Conservation (phyloP, 805 yeast genomes). For the Candida nemodendra region DNA sequence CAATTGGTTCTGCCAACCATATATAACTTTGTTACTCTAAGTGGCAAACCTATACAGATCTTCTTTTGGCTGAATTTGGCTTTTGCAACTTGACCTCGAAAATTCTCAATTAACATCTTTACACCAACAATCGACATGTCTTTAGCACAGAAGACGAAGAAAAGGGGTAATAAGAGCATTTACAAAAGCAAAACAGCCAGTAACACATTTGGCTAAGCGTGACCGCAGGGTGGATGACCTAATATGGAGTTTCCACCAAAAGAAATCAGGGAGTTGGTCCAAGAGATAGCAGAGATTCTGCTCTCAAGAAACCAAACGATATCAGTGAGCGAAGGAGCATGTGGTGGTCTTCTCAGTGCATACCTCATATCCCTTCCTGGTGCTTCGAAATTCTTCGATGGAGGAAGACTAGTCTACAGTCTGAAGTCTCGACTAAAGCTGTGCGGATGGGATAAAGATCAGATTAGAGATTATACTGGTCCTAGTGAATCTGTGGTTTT, state of each 20-base stretch:
- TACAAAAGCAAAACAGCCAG: too few relatives aligned
- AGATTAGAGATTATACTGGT: slow-evolving; percentile 72
- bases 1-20: too few relatives aligned
- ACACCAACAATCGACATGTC: too few relatives aligned
- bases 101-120: too few relatives aligned
- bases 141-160: too few relatives aligned
- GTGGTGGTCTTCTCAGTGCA: slow-evolving; percentile 84
- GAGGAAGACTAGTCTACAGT: slow-evolving; percentile 80
- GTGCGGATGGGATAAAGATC: slow-evolving; percentile 75
- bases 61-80: too few relatives aligned
- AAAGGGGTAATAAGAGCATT: too few relatives aligned
- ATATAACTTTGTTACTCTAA: too few relatives aligned
- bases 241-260: slow-evolving; percentile 63
- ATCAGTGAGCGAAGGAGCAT: slow-evolving; percentile 84
- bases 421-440: slow-evolving; percentile 69
- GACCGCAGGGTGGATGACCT: too few relatives aligned
- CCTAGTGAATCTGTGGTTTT: slow-evolving; percentile 75
- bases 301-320: slow-evolving; percentile 57
- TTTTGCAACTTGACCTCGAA: too few relatives aligned
- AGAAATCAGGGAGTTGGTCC: slow-evolving; percentile 49
- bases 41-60: too few relatives aligned
- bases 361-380: slow-evolving; percentile 82
- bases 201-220: too few relatives aligned
- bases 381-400: slow-evolving; percentile 79
- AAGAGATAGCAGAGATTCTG: slow-evolving; percentile 56